Evolutionary conservation across 75 land plant genomes (phyloP), one percentile per base, ranked within the genome.

Genomic region (Picea sitchensis): DNA sequence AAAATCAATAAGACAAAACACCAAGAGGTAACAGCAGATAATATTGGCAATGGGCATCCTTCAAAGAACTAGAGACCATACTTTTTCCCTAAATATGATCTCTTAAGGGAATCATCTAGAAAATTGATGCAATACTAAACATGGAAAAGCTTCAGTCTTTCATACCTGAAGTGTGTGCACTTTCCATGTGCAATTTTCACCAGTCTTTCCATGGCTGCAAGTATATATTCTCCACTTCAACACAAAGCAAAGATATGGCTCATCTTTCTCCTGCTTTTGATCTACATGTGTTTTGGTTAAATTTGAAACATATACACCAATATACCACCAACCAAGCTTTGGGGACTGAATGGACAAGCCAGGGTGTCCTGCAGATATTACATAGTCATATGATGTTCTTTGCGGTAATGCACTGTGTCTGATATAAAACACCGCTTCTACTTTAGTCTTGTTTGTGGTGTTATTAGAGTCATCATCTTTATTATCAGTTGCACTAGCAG

Each of bases 321-420:
- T 79, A 79, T 83, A 93, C 96, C 96, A 93, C 14, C 80, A 77
- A 34, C 96, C 96, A 80, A 81, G 72, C 79, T 84, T 90, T 36
- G 96, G 95, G 0, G 65, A 81, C 31, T 63, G 76, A 23, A 91
- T 84, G 64, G 76, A n/a, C 63, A 93, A 59, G 17, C 86, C 81
- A 21, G 73, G 51, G 15, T 65, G 69, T 64, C 76, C 79, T 77
- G 82, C 72, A 54, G 90, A 58, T 69, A 76, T 77, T 14, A 84
- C 72, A 83, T 83, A 84, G 60, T 92, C 92, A 87, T 90, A 56
- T 60, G 77, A 20, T 57, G 58, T 63, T 1, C 21, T 60, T 9
- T 67, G 75, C 36, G 95, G 92, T 21, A 93, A 59, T 78, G 92
- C 84, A 82, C 78, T 81, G 75, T 86, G 72, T 18, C 92, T 87